Base-by-base conservation (phyloP, 1,284 basidiomycete species). In the Heterobasidion occidentale region DNA sequence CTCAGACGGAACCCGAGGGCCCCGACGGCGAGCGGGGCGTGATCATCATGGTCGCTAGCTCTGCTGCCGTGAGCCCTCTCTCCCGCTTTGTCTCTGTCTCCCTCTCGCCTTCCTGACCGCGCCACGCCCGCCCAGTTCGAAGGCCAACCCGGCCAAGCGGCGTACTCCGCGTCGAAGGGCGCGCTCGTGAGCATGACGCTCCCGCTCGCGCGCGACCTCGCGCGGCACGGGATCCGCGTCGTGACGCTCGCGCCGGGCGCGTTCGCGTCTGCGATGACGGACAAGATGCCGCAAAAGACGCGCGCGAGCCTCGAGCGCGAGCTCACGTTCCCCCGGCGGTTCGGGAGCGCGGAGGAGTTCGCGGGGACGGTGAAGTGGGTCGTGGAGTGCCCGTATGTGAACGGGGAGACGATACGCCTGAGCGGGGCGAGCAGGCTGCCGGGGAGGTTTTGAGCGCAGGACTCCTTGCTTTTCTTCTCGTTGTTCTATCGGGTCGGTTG, bases 81-180 rank as follows among this genome's bases (percentile, higher is more conserved):
- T 54, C 11, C 50, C n/a, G n/a, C n/a, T n/a, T n/a, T n/a, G n/a
- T n/a, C n/a, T n/a, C 15, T 20, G 35, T 36, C 36, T 42, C 27
- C 35, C 8, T 27, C n/a, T 34, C 51, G 19, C 19, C 36, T 38
- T 7, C 9, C 35, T 2, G 27, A 52, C 20, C 36, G 2, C 6
- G n/a, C 42, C 15, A 47, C 9, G 35, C 9, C 7, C 38, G 9
- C 51, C 33, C 45, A 77, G 75, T 77, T 71, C 58, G 75, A 76
- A 63, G 75, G 71, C 4, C 79, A 81, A 56, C 74, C 77, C 0
- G 77, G 78, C 4, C 79, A 80, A 62, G 71, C 71, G 0, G 79
- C 77, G 0, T 83, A 83, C 61, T 63, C 79, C 1, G 79, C 79
- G 7, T 73, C 76, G 2, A 83, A 83, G 65, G 80, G 80, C 55